A percentile compares a stretch with the other conserved stretches of the same genome.
phyloP scores from a whole-genome alignment of 139 green algal species.

The Chlorella sorokiniana region DNA sequence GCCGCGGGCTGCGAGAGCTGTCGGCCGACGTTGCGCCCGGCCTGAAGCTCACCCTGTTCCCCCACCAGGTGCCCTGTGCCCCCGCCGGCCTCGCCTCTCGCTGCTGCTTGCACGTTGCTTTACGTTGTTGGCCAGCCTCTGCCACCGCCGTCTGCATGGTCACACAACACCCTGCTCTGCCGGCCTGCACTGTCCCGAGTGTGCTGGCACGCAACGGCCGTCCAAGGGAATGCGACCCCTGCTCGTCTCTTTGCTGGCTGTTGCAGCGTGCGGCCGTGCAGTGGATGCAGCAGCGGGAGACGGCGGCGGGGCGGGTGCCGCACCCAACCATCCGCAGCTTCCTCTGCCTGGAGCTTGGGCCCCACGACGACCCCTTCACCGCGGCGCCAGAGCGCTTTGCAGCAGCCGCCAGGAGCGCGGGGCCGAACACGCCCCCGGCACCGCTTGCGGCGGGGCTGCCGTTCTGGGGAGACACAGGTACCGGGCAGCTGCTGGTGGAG shows the following conservation, averaged over 20 bases:
- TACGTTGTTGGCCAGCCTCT: too few relatives aligned
- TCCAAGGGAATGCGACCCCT: background rate
- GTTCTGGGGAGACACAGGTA: slow-evolving; percentile 46
- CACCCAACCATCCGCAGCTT: slow-evolving; percentile 55
- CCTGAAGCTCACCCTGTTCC: slow-evolving; percentile 64
- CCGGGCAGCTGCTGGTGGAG: slow-evolving; percentile 45
- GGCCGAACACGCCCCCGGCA: background rate
- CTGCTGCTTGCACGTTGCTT: background rate
- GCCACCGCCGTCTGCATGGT: too few relatives aligned
- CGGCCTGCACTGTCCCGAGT: background rate
- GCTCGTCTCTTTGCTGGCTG: background rate
- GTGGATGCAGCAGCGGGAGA: slow-evolving; percentile 76
- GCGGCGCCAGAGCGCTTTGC: background rate
- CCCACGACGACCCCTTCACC: background rate
- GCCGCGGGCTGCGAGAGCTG: slow-evolving; percentile 34
- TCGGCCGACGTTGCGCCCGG: slow-evolving; percentile 54
- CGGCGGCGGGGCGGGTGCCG: background rate
- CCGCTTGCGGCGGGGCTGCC: background rate
- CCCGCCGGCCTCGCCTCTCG: background rate
- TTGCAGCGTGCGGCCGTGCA: slow-evolving; percentile 60
- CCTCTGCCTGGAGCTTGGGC: background rate
- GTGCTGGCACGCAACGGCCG: background rate
- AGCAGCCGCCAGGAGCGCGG: background rate
- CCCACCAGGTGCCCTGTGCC: slow-evolving; percentile 48
- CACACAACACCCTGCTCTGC: background rate